phyloP scores from a whole-genome alignment of 2,329 filamentous ascomycete genomes.

The Aspergillus ruber region DNA sequence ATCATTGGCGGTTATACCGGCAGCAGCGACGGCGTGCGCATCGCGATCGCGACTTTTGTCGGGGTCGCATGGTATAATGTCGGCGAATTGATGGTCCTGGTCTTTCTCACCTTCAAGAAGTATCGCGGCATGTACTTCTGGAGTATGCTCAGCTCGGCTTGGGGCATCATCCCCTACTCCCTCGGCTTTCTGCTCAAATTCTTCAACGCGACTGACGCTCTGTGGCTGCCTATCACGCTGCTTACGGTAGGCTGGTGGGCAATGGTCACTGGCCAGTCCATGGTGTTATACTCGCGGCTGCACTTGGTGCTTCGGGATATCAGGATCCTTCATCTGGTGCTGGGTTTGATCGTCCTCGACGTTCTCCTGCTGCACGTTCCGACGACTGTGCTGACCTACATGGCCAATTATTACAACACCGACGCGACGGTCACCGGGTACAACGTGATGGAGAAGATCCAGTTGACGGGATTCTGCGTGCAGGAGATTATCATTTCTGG shows the following conservation, averaged over 20 bases:
- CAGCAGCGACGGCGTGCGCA: constrained; percentile 18
- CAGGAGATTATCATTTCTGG: constrained; percentile 41
- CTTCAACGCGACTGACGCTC: constrained; percentile 14
- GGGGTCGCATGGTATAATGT: constrained; percentile 26
- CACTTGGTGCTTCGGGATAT: constrained; percentile 50
- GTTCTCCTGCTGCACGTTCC: constrained; percentile 47
- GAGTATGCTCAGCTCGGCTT: constrained; percentile 39
- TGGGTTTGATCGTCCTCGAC: constrained; percentile 53
- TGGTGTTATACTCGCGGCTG: constrained; percentile 55
- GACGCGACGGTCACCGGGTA: constrained; percentile 14
- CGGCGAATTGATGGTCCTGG: constrained; percentile 41
- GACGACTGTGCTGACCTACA: constrained; percentile 49
- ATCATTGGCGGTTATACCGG: constrained; percentile 22
- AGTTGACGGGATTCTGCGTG: constrained; percentile 36
- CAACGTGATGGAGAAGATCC: constrained; percentile 29
- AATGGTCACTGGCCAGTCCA: constrained; percentile 54
- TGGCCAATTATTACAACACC: constrained; percentile 15
- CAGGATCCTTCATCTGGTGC: constrained; percentile 40
- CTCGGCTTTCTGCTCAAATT: constrained; percentile 24
- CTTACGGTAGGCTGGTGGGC: constrained; percentile 48
- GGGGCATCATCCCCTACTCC: constrained; percentile 40
- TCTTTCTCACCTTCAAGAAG: constrained; percentile 43
- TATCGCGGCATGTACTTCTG: constrained; percentile 46
- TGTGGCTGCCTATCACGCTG: constrained; percentile 26
- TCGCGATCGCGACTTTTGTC: constrained; percentile 22